These are phyloP conservation scores for Candida broadrunensis DNA, from an alignment of 805 yeast species.

Conservation along the genomic window DNA sequence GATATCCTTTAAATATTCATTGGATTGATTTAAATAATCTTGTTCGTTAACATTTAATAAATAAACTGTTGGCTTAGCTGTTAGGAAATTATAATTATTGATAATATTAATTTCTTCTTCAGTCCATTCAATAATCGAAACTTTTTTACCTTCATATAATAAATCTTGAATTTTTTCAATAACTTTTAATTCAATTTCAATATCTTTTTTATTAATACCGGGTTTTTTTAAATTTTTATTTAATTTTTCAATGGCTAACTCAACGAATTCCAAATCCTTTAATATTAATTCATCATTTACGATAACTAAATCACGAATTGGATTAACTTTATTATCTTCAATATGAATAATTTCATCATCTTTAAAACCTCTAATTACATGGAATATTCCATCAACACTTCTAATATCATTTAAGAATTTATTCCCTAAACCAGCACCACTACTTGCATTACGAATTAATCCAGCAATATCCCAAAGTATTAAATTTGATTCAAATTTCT, in stretches of 20 bases:
- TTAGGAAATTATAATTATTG: slow-evolving; percentile 69
- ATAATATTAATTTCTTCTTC: slow-evolving; percentile 61
- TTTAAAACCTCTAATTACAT: slow-evolving; percentile 62
- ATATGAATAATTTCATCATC: slow-evolving; percentile 67
- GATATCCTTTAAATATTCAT: slow-evolving; percentile 51
- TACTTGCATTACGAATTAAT: slow-evolving; percentile 56
- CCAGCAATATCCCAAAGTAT: slow-evolving; percentile 72
- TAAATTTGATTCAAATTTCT: slow-evolving; percentile 51
- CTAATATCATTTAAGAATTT: slow-evolving; percentile 66
- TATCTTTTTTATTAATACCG: slow-evolving; percentile 18
- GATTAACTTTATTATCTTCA: slow-evolving; percentile 56
- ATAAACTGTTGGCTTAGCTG: slow-evolving; percentile 86
- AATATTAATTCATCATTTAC: slow-evolving; percentile 61
- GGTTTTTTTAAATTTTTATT: slow-evolving; percentile 27
- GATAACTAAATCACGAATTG: slow-evolving; percentile 59
- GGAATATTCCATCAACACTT: slow-evolving; percentile 70
- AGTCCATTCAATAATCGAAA: slow-evolving; percentile 59
- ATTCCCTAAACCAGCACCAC: slow-evolving; percentile 75
- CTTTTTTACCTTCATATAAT: slow-evolving; percentile 52
- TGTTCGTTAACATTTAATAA: slow-evolving; percentile 69
- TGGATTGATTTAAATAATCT: slow-evolving; percentile 56
- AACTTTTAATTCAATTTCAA: slow-evolving; percentile 25
- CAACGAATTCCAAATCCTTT: slow-evolving; percentile 63
- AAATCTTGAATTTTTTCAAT: slow-evolving; percentile 30
- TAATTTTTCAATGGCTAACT: slow-evolving; percentile 39